A percentile compares a stretch with the other conserved stretches of the same genome.
These are phyloP conservation scores for Curvularia sp. DNA, from an alignment of 2,329 filamentous ascomycete genomes.

Conservation along the genomic window DNA sequence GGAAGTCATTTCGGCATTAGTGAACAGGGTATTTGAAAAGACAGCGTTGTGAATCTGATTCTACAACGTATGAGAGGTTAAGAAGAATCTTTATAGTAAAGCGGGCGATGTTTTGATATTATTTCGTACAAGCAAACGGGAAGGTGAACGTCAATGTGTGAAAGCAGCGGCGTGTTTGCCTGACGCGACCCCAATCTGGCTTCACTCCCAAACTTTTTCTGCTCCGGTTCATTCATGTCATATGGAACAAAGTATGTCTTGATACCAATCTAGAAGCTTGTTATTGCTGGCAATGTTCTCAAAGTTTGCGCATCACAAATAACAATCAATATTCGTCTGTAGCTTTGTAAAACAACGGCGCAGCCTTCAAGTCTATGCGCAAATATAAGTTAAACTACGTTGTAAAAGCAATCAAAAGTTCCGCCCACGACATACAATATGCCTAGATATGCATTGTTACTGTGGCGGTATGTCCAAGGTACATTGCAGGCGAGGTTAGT, in stretches of 20 bases:
- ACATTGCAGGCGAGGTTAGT: not conserved
- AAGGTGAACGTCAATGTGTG: conserved; percentile 1
- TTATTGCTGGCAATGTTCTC: not conserved
- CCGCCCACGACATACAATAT: not conserved
- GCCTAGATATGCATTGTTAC: not conserved
- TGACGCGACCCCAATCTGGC: too few species aligned
- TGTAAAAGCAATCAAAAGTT: not conserved
- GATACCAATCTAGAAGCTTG: not conserved
- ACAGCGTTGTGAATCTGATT: too few species aligned
- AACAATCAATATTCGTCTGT: not conserved
- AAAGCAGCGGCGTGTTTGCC: not conserved
- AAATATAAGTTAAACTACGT: not conserved
- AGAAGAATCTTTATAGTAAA: not conserved
- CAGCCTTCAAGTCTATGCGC: not conserved
- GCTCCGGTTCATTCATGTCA: not conserved
- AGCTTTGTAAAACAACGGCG: not conserved
- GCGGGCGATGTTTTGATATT: too few species aligned
- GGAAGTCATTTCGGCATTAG: not conserved
- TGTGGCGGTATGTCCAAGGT: not conserved
- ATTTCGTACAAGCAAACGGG: not conserved
- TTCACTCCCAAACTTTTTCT: not conserved
- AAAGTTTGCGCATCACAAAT: not conserved
- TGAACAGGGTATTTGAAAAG: too few species aligned
- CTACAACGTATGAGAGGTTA: not conserved
- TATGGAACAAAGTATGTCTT: not conserved